Base-by-base conservation (phyloP, 441 rosid species). In the Sinapis alba region DNA sequence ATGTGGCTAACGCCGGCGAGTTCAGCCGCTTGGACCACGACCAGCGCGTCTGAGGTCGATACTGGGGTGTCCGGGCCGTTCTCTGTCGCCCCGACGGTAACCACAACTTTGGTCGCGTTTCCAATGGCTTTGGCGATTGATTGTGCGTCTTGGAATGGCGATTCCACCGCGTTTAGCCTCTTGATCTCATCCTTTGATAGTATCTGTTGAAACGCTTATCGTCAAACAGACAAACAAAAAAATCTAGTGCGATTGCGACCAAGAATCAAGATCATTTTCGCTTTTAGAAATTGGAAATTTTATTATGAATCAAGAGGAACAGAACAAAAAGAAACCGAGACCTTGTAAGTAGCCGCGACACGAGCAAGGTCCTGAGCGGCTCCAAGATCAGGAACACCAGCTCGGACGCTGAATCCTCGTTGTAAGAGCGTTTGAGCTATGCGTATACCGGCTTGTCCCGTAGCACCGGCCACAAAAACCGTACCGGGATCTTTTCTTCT, bases 91-190 rank as follows among this genome's bases (percentile, higher is more conserved):
- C 98, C 95, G 6, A 95, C 79, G 0, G 97, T 95, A 62, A 95
- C 90, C 10, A 91, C 98, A 20, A 88, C 94, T 80, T 95, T 95
- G 84, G 93, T 85, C 32, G 99, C 97, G 74, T 95, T 93, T 20
- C 99, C 99, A 21, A 95, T 95, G n/a, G 99, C 97, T 78, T 89
- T 95, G 38, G 99, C 98, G 53, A 93, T 91, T 36, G 93, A 86
- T 72, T 95, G 91, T 4, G 89, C 83, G 59, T 86, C 90, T 57
- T 83, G 51, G 80, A 88, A 90, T 7, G 88, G 71, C 34, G 94
- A 95, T 81, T 90, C 86, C 4, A 95, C 99, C 0, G 99, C 99
- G 62, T 95, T 93, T 54, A 95, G 87, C 13, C 92, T 90, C 30
- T 78, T 92, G n/a, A 83, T 80, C 70, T 93, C 90, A 19, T 93